Conservation (phyloP, 257 asterid genomes). For the Handroanthus guayacan region DNA sequence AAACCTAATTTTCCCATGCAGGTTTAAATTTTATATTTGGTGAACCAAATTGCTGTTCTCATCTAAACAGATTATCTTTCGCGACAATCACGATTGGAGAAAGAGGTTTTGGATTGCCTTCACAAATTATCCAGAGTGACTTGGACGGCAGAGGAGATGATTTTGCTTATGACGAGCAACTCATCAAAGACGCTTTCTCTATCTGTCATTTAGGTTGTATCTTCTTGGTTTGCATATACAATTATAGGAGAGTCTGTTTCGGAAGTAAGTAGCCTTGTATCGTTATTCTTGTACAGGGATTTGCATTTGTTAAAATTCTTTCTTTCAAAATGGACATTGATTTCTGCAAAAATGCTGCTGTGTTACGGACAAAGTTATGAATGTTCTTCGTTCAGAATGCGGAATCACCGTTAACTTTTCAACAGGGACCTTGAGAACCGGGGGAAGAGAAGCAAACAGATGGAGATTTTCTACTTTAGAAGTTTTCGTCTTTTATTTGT, state of each 20-base stretch:
- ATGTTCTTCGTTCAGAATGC: no score
- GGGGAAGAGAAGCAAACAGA: no score
- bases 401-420: no score
- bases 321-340: not conserved
- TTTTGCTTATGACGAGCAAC: slow-evolving; percentile 43
- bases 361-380: no score
- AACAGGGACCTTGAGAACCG: no score
- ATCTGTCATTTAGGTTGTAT: not conserved
- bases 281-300: slow-evolving; percentile 26
- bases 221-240: slow-evolving; percentile 22
- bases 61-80: slow-evolving; percentile 50
- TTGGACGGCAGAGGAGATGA: slow-evolving; percentile 78
- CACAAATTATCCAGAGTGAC: slow-evolving; percentile 58
- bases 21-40: not conserved
- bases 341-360: no score
- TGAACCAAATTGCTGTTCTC: not conserved
- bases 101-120: slow-evolving; percentile 50
- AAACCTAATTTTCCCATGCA: not conserved
- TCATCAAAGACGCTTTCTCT: slow-evolving; percentile 9
- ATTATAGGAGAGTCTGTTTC: not conserved
- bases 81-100: slow-evolving; percentile 31
- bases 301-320: slow-evolving; percentile 16
- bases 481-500: no score
- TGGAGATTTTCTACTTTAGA: no score
- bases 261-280: not conserved